These are phyloP conservation scores for Knufia fluminis DNA, from an alignment of 2,329 filamentous ascomycete species.

Conservation along the genomic window DNA sequence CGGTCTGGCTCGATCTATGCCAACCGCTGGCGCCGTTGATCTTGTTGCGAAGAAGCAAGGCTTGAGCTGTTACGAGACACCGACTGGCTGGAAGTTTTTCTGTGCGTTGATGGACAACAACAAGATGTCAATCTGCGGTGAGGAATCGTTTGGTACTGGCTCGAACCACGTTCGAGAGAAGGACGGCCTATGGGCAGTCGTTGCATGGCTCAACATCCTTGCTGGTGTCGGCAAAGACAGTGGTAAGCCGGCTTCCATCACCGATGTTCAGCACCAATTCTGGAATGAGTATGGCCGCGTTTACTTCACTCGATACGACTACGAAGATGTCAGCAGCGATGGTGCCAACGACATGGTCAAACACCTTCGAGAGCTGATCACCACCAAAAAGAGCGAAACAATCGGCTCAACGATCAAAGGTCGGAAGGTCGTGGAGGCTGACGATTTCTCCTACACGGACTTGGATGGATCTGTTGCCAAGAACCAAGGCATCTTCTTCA, in stretches of 20 bases:
- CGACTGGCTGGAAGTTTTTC: constrained; percentile 99
- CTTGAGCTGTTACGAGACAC: constrained; percentile 87
- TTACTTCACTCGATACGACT: constrained; percentile 99
- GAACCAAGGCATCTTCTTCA: constrained; percentile 91
- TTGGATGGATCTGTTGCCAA: constrained; percentile 93
- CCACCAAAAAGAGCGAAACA: constrained; percentile 59
- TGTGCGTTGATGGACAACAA: constrained; percentile 88
- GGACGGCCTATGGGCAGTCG: constrained; percentile 93
- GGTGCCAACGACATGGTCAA: constrained; percentile 84
- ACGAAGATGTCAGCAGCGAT: constrained; percentile 86
- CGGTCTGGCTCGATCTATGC: constrained; percentile 93
- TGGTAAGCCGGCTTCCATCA: constrained; percentile 62
- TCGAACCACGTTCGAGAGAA: constrained; percentile 99
- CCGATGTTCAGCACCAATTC: constrained; percentile 93
- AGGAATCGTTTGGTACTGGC: constrained; percentile 96
- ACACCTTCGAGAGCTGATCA: constrained; percentile 69
- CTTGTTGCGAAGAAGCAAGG: constrained; percentile 92
- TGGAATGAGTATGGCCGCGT: constrained; percentile 93
- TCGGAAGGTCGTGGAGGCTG: constrained; percentile 77
- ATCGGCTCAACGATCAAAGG: constrained; percentile 73
- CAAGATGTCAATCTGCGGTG: constrained; percentile 96
- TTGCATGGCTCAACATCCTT: constrained; percentile 98
- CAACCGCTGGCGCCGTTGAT: constrained; percentile 89
- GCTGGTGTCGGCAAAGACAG: constrained; percentile 82
- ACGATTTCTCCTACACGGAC: constrained; percentile 97